A percentile compares a stretch with the other conserved stretches of the same genome.
Evolutionary conservation across 257 asterid species (phyloP).

Genomic region (Vinca minor): DNA sequence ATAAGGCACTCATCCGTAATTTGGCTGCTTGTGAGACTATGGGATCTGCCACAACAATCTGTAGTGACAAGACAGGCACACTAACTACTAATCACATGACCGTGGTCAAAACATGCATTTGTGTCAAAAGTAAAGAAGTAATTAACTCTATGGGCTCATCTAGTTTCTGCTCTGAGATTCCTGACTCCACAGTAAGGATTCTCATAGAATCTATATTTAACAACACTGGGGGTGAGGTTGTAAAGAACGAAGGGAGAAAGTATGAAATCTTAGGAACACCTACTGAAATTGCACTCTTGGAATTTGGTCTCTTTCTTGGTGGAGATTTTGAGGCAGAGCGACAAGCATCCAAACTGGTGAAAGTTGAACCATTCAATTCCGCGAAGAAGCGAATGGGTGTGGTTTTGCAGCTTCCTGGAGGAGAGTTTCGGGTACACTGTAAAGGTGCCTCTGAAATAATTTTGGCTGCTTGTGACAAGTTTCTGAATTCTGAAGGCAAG

Average conservation of each 20-base stretch:
- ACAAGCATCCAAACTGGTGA: slow-evolving; percentile 41
- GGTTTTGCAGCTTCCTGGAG: slow-evolving; percentile 57
- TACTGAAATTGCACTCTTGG: slow-evolving; percentile 77
- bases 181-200: slow-evolving; percentile 40
- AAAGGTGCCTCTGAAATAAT: slow-evolving; percentile 89
- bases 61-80: slow-evolving; percentile 95
- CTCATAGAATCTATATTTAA: slow-evolving; percentile 54
- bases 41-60: slow-evolving; percentile 92
- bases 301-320: slow-evolving; percentile 70
- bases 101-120: slow-evolving; percentile 65
- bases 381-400: slow-evolving; percentile 81
- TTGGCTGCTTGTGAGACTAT: slow-evolving; percentile 94
- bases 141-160: slow-evolving; percentile 32
- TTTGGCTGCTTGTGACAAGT: slow-evolving; percentile 66
- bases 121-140: slow-evolving; percentile 42
- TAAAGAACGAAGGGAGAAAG: slow-evolving; percentile 40
- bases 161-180: slow-evolving; percentile 41
- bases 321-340: slow-evolving; percentile 62
- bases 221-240: slow-evolving; percentile 89
- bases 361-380: slow-evolving; percentile 86
- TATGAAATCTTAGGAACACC: slow-evolving; percentile 72
- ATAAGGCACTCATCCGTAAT: slow-evolving; percentile 84
- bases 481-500: slow-evolving; percentile 44
- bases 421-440: slow-evolving; percentile 63
- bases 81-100: slow-evolving; percentile 83